Evolutionary conservation across 73 alveolate genomes (phyloP), one percentile per base, ranked within the genome.

Genomic region (Durusdinium trenchii): DNA sequence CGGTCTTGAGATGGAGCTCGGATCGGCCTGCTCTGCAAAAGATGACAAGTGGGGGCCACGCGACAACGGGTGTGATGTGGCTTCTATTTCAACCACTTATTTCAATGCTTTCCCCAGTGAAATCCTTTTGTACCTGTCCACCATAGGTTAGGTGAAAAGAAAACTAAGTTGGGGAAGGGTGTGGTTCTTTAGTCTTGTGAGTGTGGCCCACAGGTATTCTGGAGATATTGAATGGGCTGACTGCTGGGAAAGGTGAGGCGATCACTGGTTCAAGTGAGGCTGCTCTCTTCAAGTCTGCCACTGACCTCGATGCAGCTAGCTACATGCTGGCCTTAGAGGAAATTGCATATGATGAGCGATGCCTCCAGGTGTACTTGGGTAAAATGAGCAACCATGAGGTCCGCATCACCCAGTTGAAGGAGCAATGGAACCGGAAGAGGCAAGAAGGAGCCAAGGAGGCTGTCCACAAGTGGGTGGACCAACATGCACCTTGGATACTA

Each of bases 11-110:
- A 81, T 81, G 91, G 91, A 81, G 48, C 91, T 81, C 32, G 28
- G 38, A 23, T 47, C 91, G 4, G 64, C 91, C 71, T 81, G 91
- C 47, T 30, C 45, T 7, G 69, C 46, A 14, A 45, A 42, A 47
- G 91, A 78, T 20, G 87, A 78, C 52, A 78, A 78, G 40, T 78
- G 87, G 87, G 32, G 32, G 30, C 91, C 91, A 6, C 91, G 91
- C 16, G 91, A 81, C 71, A 81, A 81, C 30, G 46, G 42, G n/a
- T 18, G 91, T 32, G 30, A 12, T 61, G 1, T 42, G 62, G 18
- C 38, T 43, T 78, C 64, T 20, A 12, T 9, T 54, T 54, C 64
- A 12, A 9, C 64, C 9, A 54, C 9, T 12, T 12, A 54, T 54
- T 9, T 54, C 20, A 20, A 20, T 54, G 64, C 20, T 9, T 54